Conservation (phyloP, 106 monocot species). For the Apostasia shenzhenica region DNA sequence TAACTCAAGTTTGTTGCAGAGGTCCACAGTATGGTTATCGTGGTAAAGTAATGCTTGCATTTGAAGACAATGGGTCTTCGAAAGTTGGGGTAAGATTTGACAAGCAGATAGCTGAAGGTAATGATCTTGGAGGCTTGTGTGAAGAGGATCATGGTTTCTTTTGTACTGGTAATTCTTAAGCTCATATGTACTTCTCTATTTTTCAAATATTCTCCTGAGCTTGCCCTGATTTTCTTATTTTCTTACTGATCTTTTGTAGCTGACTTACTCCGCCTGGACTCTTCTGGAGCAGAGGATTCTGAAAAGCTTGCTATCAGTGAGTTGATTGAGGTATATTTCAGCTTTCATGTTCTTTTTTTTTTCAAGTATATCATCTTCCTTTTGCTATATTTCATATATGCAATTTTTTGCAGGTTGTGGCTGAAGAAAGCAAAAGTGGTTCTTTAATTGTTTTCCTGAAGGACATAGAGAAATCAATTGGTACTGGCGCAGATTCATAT, state of each 20-base stretch:
- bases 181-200: background rate
- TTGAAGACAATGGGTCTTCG: slow-evolving; percentile 47
- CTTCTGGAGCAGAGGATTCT: slow-evolving; percentile 36
- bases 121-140: slow-evolving; percentile 61
- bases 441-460: slow-evolving; percentile 73
- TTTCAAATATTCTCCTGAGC: background rate
- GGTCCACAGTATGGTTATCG: slow-evolving; percentile 56
- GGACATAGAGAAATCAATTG: slow-evolving; percentile 82
- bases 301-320: slow-evolving; percentile 56
- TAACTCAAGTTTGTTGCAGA: slow-evolving; percentile 11
- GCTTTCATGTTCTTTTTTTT: background rate
- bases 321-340: slow-evolving; percentile 34
- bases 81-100: slow-evolving; percentile 74
- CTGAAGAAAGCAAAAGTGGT: slow-evolving; percentile 80
- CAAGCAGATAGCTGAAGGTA: slow-evolving; percentile 53
- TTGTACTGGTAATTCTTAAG: slow-evolving; percentile 33
- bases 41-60: slow-evolving; percentile 59
- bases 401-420: slow-evolving; percentile 41
- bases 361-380: background rate
- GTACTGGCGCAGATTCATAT: slow-evolving; percentile 65
- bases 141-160: slow-evolving; percentile 77
- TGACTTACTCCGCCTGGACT: slow-evolving; percentile 49
- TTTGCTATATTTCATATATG: slow-evolving; percentile 1
- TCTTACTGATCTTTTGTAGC: slow-evolving; percentile 18
- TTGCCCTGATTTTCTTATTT: background rate